Percentiles rank a stretch among this genome's conserved stretches.
These are phyloP conservation scores for Nicotiana undulata DNA, from an alignment of 257 asterid genomes.

Conservation along the genomic window DNA sequence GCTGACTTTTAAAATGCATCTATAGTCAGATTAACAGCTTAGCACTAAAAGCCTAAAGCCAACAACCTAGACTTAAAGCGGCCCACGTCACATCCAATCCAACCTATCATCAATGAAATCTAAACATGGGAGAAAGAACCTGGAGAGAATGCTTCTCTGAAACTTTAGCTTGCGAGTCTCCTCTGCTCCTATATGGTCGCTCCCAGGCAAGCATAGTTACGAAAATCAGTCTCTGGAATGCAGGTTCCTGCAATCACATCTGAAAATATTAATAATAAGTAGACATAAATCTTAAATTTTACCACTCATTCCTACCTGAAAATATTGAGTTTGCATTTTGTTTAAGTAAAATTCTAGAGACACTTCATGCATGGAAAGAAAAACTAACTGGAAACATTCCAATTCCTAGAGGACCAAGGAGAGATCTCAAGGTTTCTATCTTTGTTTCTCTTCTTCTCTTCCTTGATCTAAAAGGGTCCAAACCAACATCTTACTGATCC, in stretches of 20 bases:
- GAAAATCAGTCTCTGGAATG: conserved; percentile 74
- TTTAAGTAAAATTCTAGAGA: neutral
- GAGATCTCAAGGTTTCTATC: neutral
- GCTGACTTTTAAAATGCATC: neutral
- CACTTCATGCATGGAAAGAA: neutral
- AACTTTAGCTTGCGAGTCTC: conserved; percentile 30
- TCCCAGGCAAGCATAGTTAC: conserved; percentile 98
- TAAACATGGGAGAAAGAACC: conserved; percentile 33
- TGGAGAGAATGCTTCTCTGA: conserved; percentile 39
- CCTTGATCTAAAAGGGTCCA: neutral
- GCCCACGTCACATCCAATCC: neutral
- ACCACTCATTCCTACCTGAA: conserved; percentile 3
- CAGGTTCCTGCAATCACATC: conserved; percentile 61
- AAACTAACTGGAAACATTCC: neutral
- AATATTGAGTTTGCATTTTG: neutral
- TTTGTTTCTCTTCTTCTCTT: neutral
- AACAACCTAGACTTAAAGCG: neutral
- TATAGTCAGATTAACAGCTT: neutral
- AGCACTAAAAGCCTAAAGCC: neutral
- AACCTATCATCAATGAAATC: neutral
- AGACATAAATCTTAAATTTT: neutral
- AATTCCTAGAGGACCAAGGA: neutral
- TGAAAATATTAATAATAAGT: conserved; percentile 14
- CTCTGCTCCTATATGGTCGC: conserved; percentile 50
- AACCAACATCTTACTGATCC: neutral